These are phyloP conservation scores for Phytophthora multivora DNA, from an alignment of 352 stramenopile genomes.

Conservation along the genomic window DNA sequence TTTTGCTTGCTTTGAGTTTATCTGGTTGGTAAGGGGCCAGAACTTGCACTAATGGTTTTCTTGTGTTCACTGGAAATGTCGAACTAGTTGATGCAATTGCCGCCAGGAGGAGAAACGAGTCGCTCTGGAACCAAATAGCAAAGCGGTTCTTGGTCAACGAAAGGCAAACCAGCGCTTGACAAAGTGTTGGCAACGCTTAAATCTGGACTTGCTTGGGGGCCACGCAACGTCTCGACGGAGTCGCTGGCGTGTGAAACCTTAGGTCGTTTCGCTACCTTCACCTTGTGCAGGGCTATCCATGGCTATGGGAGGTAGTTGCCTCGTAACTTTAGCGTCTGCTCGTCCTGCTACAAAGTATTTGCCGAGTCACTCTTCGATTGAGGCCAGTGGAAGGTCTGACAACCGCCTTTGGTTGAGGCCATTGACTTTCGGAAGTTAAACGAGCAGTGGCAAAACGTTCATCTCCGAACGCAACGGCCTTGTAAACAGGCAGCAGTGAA, in stretches of 20 bases:
- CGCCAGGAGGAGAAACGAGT: conserved; percentile 1
- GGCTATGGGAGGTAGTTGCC: too few species aligned
- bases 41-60: background rate
- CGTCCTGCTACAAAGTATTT: background rate
- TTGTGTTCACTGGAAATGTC: background rate
- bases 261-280: background rate
- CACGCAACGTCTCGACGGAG: conserved; percentile 2
- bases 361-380: background rate
- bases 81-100: background rate
- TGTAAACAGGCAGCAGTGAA: conserved; percentile 10
- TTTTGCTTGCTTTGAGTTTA: background rate
- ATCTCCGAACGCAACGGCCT: background rate
- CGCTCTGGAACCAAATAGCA: background rate
- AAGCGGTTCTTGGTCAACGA: background rate
- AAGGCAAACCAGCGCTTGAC: background rate
- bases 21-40: background rate
- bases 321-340: too few species aligned
- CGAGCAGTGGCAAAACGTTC: conserved; percentile 3
- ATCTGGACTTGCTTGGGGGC: background rate
- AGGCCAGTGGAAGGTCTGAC: background rate
- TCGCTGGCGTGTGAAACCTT: conserved; percentile 3
- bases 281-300: background rate
- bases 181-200: background rate
- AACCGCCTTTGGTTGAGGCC: background rate
- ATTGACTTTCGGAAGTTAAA: conserved; percentile 10